Percentiles rank a stretch among this genome's conserved stretches.
phyloP scores from a whole-genome alignment of 75 land plant genomes.

The Adiantum capillusveneris region DNA sequence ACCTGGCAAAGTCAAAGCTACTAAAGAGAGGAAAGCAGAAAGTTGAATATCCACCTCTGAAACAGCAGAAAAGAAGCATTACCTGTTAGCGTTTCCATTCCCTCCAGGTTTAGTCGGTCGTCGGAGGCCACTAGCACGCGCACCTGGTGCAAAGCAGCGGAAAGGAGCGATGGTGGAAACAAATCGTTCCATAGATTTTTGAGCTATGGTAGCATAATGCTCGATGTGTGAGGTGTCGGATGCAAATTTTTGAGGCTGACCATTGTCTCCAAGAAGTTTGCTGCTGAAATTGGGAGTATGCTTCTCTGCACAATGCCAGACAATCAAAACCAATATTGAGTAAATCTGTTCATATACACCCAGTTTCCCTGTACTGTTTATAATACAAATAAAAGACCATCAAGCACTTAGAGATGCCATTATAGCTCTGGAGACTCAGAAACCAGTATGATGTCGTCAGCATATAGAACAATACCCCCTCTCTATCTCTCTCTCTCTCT shows the following conservation, averaged over 20 bases:
- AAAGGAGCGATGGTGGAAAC: conserved; percentile 56
- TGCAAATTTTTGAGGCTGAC: conserved; percentile 14
- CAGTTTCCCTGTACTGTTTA: too few species aligned
- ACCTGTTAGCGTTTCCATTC: conserved; percentile 32
- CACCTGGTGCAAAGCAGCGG: conserved; percentile 44
- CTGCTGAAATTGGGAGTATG: conserved; percentile 29
- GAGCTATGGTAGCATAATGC: conserved; percentile 62
- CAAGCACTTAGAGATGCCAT: too few species aligned
- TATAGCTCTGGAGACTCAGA: too few species aligned
- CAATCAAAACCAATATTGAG: too few species aligned
- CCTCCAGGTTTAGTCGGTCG: conserved; percentile 50
- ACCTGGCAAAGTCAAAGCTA: background rate
- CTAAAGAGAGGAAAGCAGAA: background rate
- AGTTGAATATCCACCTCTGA: background rate
- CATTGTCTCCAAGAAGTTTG: conserved; percentile 13
- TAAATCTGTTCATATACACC: too few species aligned
- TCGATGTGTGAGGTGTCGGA: conserved; percentile 63
- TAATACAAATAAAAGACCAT: too few species aligned
- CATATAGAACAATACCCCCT: too few species aligned
- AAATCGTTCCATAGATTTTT: conserved; percentile 76
- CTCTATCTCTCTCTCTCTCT: too few species aligned
- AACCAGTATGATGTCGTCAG: too few species aligned
- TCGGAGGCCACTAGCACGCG: conserved; percentile 92
- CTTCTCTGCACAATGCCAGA: conserved; percentile 26
- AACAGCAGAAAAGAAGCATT: background rate